Conservation (phyloP, 177 flowering plant genomes). For the Vitis hybrid region DNA sequence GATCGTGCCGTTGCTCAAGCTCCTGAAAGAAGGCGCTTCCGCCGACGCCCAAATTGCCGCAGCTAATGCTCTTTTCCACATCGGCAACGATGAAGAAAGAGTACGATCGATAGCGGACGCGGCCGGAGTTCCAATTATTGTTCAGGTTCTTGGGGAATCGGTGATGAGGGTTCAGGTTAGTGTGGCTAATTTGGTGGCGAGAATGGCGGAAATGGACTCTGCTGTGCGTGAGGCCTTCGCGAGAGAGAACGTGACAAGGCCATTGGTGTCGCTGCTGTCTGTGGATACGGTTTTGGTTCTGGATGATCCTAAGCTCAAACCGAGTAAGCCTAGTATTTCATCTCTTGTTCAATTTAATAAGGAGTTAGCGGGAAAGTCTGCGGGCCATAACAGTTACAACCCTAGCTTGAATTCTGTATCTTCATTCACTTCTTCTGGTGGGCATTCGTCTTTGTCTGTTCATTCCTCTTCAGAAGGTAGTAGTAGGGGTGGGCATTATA, state of each 20-base stretch:
- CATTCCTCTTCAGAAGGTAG: constrained; percentile 34
- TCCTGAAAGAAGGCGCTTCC: constrained; percentile 48
- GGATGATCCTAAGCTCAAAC: constrained; percentile 31
- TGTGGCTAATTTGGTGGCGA: constrained; percentile 57
- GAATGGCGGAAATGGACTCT: constrained; percentile 50
- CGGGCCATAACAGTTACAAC: background rate
- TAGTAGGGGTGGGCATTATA: constrained; percentile 35
- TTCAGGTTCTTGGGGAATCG: constrained; percentile 44
- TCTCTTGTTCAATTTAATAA: constrained; percentile 56
- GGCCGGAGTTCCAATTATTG: constrained; percentile 46
- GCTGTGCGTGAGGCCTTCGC: constrained; percentile 59
- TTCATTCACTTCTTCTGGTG: background rate
- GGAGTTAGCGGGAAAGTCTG: constrained; percentile 22
- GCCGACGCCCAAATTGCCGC: constrained; percentile 69
- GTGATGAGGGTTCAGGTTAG: constrained; percentile 47
- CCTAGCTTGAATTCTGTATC: constrained; percentile 16
- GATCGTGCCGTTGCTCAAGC: constrained; percentile 51
- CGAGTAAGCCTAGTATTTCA: constrained; percentile 41
- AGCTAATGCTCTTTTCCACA: constrained; percentile 40
- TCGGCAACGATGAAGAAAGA: constrained; percentile 42
- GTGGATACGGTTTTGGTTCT: constrained; percentile 35
- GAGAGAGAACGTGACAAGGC: constrained; percentile 56
- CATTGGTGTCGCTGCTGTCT: constrained; percentile 48
- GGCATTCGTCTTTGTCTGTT: constrained; percentile 14
- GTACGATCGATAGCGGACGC: constrained; percentile 31